These are phyloP conservation scores for Candida orba DNA, from an alignment of 805 yeast genomes.

Conservation along the genomic window DNA sequence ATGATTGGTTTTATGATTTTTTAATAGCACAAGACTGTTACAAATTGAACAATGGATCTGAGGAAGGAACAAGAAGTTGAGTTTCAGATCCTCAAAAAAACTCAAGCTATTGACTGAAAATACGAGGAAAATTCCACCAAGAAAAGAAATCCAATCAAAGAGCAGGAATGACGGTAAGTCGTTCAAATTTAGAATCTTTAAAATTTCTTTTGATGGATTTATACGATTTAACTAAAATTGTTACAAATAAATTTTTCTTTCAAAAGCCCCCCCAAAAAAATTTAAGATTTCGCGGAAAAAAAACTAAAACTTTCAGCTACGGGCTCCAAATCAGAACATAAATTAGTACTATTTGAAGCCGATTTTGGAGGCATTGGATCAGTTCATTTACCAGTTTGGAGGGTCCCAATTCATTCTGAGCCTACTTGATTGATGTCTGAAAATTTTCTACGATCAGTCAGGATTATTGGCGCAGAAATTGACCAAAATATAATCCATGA, in stretches of 20 bases:
- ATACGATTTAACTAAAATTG: background rate
- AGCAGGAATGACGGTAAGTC: too few species aligned
- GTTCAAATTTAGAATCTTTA: too few species aligned
- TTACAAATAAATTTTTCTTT: background rate
- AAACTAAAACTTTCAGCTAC: background rate
- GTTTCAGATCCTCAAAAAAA: too few species aligned
- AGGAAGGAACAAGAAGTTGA: too few species aligned
- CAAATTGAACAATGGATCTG: background rate
- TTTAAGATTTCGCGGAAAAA: background rate
- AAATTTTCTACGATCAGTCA: conserved; percentile 10
- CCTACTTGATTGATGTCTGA: background rate
- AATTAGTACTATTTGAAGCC: background rate
- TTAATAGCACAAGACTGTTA: background rate
- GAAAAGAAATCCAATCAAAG: too few species aligned
- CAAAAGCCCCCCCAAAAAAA: background rate
- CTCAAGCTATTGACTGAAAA: background rate
- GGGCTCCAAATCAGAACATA: background rate
- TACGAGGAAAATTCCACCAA: too few species aligned
- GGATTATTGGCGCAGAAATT: conserved; percentile 7
- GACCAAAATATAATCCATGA: background rate
- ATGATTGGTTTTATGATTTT: background rate
- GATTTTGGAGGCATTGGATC: background rate
- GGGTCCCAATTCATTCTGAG: background rate
- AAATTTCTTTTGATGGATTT: too few species aligned
- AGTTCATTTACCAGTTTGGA: background rate